Percentiles rank a stretch among this genome's conserved stretches.
Evolutionary conservation across 2,329 filamentous ascomycete genomes (phyloP).

Genomic region (Aciculosporium take): DNA sequence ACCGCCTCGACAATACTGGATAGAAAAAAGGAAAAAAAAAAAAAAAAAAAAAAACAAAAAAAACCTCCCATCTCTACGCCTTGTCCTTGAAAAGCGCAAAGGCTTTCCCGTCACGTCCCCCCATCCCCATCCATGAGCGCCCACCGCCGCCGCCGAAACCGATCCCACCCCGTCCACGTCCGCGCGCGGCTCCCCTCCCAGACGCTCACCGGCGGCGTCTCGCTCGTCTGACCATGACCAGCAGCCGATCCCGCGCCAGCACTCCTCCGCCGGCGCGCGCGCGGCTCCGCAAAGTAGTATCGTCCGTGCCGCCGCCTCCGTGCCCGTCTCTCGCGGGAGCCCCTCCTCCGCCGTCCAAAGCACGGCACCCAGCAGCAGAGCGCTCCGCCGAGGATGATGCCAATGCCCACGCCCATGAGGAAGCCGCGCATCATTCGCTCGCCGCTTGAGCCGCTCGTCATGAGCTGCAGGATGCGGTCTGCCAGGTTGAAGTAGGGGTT

Average conservation of each 20-base stretch:
- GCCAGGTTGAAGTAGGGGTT: slow-evolving; percentile 12
- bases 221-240: neutral
- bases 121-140: neutral
- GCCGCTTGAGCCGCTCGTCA: slow-evolving; percentile 16
- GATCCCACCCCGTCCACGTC: too few species aligned
- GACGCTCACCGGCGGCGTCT: too few species aligned
- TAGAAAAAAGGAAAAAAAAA: neutral
- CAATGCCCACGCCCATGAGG: slow-evolving; percentile 19
- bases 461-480: slow-evolving; percentile 15
- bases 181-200: too few species aligned
- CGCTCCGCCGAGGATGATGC: slow-evolving; percentile 18
- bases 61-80: too few species aligned
- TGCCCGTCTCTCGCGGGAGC: slow-evolving; percentile 4
- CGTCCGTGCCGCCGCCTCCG: neutral
- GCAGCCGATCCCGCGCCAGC: too few species aligned
- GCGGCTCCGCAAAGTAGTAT: neutral
- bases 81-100: too few species aligned
- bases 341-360: slow-evolving; percentile 10
- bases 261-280: too few species aligned
- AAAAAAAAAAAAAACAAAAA: neutral
- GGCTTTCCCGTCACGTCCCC: too few species aligned
- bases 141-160: neutral
- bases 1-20: neutral
- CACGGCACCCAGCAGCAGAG: slow-evolving; percentile 22
- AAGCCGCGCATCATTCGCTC: slow-evolving; percentile 21